Conservation (phyloP, 495 filamentous ascomycete species). For the Ascodesmis nigricans region DNA sequence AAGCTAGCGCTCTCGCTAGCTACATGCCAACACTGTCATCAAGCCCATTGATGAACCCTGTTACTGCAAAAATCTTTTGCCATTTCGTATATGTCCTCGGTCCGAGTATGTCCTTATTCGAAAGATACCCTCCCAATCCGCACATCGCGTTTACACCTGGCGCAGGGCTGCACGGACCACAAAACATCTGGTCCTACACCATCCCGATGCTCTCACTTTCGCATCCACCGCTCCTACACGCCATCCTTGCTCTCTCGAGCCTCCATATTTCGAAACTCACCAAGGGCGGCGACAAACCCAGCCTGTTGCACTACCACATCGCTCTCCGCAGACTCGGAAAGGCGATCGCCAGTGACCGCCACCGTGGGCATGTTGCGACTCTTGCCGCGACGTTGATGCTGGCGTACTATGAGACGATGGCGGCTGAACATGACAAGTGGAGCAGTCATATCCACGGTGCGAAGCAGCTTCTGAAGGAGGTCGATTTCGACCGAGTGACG, state of each 20-base stretch:
- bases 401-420: constrained; percentile 84
- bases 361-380: constrained; percentile 58
- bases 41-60: constrained; percentile 61
- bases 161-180: constrained; percentile 17
- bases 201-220: constrained; percentile 68
- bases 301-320: constrained; percentile 79
- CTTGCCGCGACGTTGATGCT: constrained; percentile 74
- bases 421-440: constrained; percentile 90
- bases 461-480: constrained; percentile 58
- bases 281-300: constrained; percentile 44
- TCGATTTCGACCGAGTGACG: constrained; percentile 52
- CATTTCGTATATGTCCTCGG: constrained; percentile 85
- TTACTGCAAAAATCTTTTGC: constrained; percentile 68
- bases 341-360: constrained; percentile 44
- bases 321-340: constrained; percentile 55
- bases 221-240: constrained; percentile 67
- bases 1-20: constrained; percentile 48
- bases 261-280: constrained; percentile 77
- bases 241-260: constrained; percentile 72
- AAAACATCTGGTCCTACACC: constrained; percentile 33
- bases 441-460: constrained; percentile 75
- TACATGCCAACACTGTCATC: constrained; percentile 55
- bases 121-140: constrained; percentile 61
- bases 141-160: constrained; percentile 19
- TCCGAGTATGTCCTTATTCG: constrained; percentile 68